Conservation (phyloP, 2,329 filamentous ascomycete species). For the Apiospora hydei region DNA sequence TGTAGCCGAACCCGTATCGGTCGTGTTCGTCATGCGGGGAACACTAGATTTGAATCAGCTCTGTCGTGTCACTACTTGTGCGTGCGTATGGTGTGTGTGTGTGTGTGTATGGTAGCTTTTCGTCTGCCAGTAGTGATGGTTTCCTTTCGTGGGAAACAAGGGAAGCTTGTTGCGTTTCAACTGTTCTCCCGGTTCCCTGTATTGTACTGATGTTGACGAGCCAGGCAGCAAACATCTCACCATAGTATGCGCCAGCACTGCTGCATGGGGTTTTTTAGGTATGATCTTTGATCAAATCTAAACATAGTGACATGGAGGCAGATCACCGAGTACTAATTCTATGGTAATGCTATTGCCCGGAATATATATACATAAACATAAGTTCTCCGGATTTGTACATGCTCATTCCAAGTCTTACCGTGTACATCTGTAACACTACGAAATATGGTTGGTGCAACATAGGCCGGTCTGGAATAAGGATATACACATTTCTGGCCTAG, state of each 20-base stretch:
- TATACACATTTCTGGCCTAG: not conserved
- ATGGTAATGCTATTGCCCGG: not conserved
- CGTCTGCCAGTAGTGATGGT: not conserved
- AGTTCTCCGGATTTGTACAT: not conserved
- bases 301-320: not conserved
- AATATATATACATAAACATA: not conserved
- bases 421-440: not conserved
- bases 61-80: not conserved
- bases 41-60: slow-evolving; percentile 1
- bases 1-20: slow-evolving; percentile 15
- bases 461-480: not conserved
- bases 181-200: too few species aligned
- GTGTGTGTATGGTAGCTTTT: not conserved
- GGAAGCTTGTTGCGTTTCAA: too few species aligned
- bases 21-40: slow-evolving; percentile 10
- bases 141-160: too few species aligned
- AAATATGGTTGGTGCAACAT: not conserved
- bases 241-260: too few species aligned
- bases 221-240: too few species aligned
- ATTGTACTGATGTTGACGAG: too few species aligned
- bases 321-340: too few species aligned
- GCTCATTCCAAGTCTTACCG: not conserved
- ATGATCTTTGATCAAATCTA: too few species aligned
- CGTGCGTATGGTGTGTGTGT: too few species aligned
- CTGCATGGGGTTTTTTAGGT: too few species aligned